Base-by-base conservation (phyloP, 2,329 filamentous ascomycete species). In the Clonostachys solani region DNA sequence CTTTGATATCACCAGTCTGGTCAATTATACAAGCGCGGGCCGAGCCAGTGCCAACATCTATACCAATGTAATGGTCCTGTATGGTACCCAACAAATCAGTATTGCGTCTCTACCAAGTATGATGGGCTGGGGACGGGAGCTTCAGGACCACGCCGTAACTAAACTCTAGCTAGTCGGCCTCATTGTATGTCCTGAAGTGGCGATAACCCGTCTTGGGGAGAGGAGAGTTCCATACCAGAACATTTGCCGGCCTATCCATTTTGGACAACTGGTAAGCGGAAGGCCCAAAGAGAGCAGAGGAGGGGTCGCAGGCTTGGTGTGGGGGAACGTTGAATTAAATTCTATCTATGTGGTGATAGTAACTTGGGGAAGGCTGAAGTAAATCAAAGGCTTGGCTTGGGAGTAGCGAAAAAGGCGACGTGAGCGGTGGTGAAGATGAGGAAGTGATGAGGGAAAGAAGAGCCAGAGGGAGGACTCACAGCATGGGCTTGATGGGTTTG, bases 1-100 rank as follows among this genome's bases (percentile, higher is more conserved):
- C 82, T 61, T 84, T 84, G 69, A 99, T 97, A 62, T 96, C 90
- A 46, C 94, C 94, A 38, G 87, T 84, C 52, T 84, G 80, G 65
- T 97, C 89, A 68, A 99, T 96, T 63, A 99, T 90, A 69, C 94
- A 97, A 47, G 94, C 94, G 63, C 94, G 83, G 37, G 92, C 94
- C 64, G 90, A 96, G 47, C 94, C 94, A 17, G 94, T 99, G 45
- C 94, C 94, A 44, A 99, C 92, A 71, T 99, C 94, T 57, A 99
- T 89, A 51, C 92, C 92, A 61, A 97, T 80, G 60, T 79, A 84
- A 58, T 84, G 75, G 51, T 82, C 76, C 68, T 82, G 43, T 33
- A 33, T 33, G 42, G 1, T 1, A n/a, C 42, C 42, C 42, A 19
- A 43, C 29, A 29, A 5, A n/a, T 43, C 10, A 43, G 42, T 15